A percentile compares a stretch with the other conserved stretches of the same genome.
phyloP scores from a whole-genome alignment of 202 grass and related monocot genomes.

The Schoenoplectus tabernaemontani region DNA sequence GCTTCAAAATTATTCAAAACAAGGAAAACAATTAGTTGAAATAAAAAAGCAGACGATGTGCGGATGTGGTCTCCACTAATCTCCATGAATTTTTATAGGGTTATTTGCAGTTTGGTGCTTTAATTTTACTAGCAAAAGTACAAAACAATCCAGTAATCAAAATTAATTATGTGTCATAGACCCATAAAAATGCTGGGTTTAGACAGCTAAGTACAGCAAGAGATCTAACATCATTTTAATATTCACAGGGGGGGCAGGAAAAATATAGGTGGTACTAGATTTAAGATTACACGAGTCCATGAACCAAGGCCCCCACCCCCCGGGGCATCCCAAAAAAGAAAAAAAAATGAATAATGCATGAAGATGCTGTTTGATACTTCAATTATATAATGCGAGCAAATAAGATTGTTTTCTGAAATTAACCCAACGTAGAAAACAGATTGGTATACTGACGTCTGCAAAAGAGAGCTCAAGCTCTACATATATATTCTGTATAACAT shows the following conservation, averaged over 20 bases:
- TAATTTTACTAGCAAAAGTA: no score
- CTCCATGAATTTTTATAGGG: neutral
- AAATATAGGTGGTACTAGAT: neutral
- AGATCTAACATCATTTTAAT: neutral
- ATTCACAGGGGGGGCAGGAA: neutral
- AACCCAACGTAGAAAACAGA: neutral
- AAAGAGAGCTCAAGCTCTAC: no score
- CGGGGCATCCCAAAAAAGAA: no score
- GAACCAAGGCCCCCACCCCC: no score
- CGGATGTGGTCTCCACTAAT: conserved; percentile 16
- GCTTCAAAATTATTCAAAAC: neutral
- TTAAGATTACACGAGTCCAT: no score
- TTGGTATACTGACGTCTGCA: neutral
- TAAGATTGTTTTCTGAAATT: neutral
- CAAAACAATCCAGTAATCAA: neutral
- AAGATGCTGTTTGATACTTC: neutral
- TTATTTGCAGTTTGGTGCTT: neutral
- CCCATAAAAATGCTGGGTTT: no score
- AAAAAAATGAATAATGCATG: no score
- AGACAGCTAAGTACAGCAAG: neutral
- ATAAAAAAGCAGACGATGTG: neutral
- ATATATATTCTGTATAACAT: no score
- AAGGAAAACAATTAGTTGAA: neutral
- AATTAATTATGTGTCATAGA: neutral
- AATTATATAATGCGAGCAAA: neutral